Percentiles rank a stretch among this genome's conserved stretches.
Conservation (phyloP, 2,329 filamentous ascomycete species). For the Fusarium keratoplasticum region DNA sequence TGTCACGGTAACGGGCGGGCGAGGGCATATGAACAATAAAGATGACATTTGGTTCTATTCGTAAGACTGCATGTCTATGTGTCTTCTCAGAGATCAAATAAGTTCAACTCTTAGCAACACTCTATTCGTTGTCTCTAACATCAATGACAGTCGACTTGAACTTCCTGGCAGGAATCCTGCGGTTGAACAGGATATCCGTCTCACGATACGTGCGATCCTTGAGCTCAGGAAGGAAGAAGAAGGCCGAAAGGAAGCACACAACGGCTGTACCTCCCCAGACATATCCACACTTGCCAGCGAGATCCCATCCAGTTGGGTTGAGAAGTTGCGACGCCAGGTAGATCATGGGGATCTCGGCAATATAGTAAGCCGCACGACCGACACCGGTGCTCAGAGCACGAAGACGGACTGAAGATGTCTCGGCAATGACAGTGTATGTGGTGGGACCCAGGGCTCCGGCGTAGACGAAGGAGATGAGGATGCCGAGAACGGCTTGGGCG, state of each 20-base stretch:
- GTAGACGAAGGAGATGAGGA: slow-evolving; percentile 74
- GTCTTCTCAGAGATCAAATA: background rate
- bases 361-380: slow-evolving; percentile 71
- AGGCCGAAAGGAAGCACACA: slow-evolving; percentile 63
- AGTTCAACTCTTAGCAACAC: background rate
- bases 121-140: slow-evolving; percentile 70
- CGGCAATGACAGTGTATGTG: slow-evolving; percentile 74
- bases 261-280: slow-evolving; percentile 68
- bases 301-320: slow-evolving; percentile 60
- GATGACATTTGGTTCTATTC: background rate
- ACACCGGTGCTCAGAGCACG: slow-evolving; percentile 71
- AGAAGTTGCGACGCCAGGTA: slow-evolving; percentile 70
- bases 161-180: slow-evolving; percentile 63
- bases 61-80: background rate
- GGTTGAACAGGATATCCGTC: slow-evolving; percentile 69
- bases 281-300: slow-evolving; percentile 67
- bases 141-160: slow-evolving; percentile 67
- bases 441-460: slow-evolving; percentile 69
- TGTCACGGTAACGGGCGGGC: background rate
- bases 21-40: background rate
- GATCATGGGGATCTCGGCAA: slow-evolving; percentile 73
- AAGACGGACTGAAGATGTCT: slow-evolving; percentile 73
- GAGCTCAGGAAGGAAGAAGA: slow-evolving; percentile 64
- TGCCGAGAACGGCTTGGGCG: slow-evolving; percentile 71
- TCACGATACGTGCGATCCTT: slow-evolving; percentile 68